Percentiles rank a stretch among this genome's conserved stretches.
Conservation (phyloP, 2,329 filamentous ascomycete genomes). For the Aspergillus ibericus region DNA sequence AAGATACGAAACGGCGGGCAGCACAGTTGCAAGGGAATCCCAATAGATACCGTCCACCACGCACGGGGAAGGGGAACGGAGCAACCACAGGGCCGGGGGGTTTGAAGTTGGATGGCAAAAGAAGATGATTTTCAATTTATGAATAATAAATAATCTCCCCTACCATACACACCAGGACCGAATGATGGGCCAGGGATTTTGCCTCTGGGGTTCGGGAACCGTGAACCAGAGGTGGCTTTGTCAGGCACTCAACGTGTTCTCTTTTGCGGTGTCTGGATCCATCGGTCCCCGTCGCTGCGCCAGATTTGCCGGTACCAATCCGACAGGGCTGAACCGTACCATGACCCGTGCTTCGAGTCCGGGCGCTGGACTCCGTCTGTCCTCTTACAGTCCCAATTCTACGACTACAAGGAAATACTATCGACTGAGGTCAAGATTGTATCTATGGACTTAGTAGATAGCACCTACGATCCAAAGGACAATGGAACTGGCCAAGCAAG, state of each 20-base stretch:
- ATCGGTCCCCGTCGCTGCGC: slow-evolving; percentile 6
- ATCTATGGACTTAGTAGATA: no score
- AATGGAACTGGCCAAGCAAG: background rate
- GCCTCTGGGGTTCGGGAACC: slow-evolving; percentile 6
- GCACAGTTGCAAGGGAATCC: background rate
- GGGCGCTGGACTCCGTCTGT: background rate
- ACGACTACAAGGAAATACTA: no score
- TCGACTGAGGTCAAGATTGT: no score
- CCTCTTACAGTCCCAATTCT: no score
- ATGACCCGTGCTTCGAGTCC: slow-evolving; percentile 6
- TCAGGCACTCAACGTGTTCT: slow-evolving; percentile 27
- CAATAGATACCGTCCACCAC: background rate
- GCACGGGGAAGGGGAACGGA: background rate
- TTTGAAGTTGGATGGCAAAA: background rate
- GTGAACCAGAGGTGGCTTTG: slow-evolving; percentile 1
- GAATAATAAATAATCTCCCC: background rate
- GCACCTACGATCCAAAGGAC: background rate
- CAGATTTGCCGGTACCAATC: slow-evolving; percentile 15
- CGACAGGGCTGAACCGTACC: slow-evolving; percentile 24
- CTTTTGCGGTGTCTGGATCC: slow-evolving; percentile 16
- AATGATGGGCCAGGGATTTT: background rate
- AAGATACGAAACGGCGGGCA: background rate
- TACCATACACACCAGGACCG: background rate
- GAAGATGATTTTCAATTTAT: background rate
- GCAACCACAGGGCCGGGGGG: background rate